Base-by-base conservation (phyloP, 2,329 filamentous ascomycete species). In the Thelonectria blattea region DNA sequence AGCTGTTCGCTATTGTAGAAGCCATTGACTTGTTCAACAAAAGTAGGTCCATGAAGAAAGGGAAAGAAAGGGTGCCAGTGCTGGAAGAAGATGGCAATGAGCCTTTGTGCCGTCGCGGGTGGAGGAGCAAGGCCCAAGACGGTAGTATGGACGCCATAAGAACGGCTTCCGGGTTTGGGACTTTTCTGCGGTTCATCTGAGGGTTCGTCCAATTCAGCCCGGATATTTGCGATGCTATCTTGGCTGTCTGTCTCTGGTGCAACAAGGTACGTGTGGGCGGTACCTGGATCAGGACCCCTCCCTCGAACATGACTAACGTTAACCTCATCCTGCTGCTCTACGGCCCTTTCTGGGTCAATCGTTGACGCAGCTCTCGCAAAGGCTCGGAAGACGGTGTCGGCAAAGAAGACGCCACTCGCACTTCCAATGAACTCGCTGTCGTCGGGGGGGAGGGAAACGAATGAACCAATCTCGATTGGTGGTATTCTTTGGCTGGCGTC, bases 41-140 rank as follows among this genome's bases (percentile, higher is more conserved):
- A 82, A 1, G 77, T 78, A 1, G 80, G 81, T 0, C 82, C 82
- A 49, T 83, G 80, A 4, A 84, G 65, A 60, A 84, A 83, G 0
- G 82, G 82, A 58, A 83, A 81, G 12, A 84, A 71, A 1, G 80
- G 80, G 73, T 84, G 82, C 81, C 81, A 84, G 10, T 78, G 74
- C 63, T 75, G 78, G 67, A 84, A 84, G 62, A 83, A 84, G 17
- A 75, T 71, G 69, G 81, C 79, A 52, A 83, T 75, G 2, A 83
- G 72, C 41, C 76, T 72, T 58, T 76, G 76, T 1, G 80, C 75
- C 17, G 71, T 63, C 1, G 67, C 63, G 1, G 71, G 66, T 14
- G 73, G 61, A 8, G 76, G 72, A 15, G 68, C 65, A 9, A 63
- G 56, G 17, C 73, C 73, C 11, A 76, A 62, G 17, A 24, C 32